Base-by-base conservation (phyloP, 2,329 filamentous ascomycete genomes). In the Daldinia eschscholtzii region DNA sequence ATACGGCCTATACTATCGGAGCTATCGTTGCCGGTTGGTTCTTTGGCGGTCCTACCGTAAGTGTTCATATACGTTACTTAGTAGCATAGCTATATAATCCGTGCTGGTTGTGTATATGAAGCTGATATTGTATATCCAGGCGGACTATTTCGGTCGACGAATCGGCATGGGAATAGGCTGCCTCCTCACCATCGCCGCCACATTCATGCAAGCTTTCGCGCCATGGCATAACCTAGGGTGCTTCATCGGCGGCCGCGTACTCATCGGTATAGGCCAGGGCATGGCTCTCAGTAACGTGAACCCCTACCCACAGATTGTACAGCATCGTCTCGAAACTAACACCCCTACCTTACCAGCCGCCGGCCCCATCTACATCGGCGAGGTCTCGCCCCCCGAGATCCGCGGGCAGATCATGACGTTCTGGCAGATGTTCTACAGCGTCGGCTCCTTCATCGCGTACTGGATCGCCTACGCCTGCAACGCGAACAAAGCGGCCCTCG, bases 21-120 rank as follows among this genome's bases (percentile, higher is more conserved):
- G 90, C 89, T 60, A 91, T 93, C 56, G 83, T 92, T 20, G 87
- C 88, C 41, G 90, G 90, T 57, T 92, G 90, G 82, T 92, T 92
- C 82, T 75, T 92, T 9, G 89, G 87, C 65, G 90, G 90, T 1
- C 90, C 90, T 1, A 77, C 86, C 20, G 88, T 83, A 72, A 72
- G 78, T 73, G 26, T 35, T 48, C 23, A 56, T 39, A 37, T 35
- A 26, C 15, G 15, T 20, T 20, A 12, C 20, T 23, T 23, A 23
- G 20, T 23, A 23, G 20, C 20, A 4, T 23, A n/a, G n/a, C n/a
- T n/a, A 13, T 39, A 33, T 10, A 12, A 44, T 12, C 13, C 18
- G 20, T 23, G 28, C 0, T 1, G 46, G 33, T 15, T 33, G 41
- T 46, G 55, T 6, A 20, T 10, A 10, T n/a, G 9, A 15, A 12